Conservation (phyloP, 2,329 filamentous ascomycete species). For the Fusarium dimerum region DNA sequence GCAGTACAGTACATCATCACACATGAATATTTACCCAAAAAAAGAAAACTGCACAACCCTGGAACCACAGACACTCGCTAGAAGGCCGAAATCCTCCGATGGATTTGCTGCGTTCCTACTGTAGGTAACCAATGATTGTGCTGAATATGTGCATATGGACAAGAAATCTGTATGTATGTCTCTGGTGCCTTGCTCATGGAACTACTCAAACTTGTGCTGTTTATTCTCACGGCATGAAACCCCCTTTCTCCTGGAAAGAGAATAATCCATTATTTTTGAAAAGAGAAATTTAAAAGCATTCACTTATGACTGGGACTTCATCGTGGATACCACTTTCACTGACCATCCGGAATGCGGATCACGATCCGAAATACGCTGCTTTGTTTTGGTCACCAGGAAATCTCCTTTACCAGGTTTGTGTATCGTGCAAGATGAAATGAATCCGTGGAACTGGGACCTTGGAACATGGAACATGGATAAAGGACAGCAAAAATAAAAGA, state of each 20-base stretch:
- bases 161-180: neutral
- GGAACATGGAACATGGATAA: neutral
- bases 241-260: neutral
- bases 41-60: slow-evolving; percentile 4
- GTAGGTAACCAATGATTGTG: too few relatives aligned
- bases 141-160: too few relatives aligned
- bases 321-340: too few relatives aligned
- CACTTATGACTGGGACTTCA: too few relatives aligned
- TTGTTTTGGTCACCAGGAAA: neutral
- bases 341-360: neutral
- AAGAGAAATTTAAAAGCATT: too few relatives aligned
- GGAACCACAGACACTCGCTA: slow-evolving; percentile 9
- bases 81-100: slow-evolving; percentile 21
- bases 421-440: too few relatives aligned
- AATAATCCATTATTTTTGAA: neutral
- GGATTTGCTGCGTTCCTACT: too few relatives aligned
- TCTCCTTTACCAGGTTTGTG: too few relatives aligned
- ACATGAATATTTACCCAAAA: neutral
- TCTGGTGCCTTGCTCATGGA: neutral
- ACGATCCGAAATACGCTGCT: neutral
- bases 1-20: slow-evolving; percentile 1
- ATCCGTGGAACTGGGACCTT: too few relatives aligned
- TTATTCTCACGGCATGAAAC: neutral
- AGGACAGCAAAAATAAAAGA: too few relatives aligned
- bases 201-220: neutral